A percentile compares a stretch with the other conserved stretches of the same genome.
phyloP scores from a whole-genome alignment of 2,329 filamentous ascomycete species.

The Fusarium longipes region DNA sequence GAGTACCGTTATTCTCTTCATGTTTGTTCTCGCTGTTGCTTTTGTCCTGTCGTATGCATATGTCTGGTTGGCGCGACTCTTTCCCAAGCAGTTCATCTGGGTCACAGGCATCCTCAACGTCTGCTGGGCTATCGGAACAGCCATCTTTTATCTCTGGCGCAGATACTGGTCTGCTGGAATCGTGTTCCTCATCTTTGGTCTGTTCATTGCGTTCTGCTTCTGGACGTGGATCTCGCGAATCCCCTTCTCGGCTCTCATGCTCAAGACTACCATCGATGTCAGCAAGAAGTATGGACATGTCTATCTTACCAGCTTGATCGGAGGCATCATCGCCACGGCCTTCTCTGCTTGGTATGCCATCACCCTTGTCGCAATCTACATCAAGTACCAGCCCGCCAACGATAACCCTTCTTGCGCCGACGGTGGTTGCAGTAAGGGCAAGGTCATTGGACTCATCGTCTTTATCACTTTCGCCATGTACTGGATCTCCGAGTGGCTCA shows the following conservation, averaged over 20 bases:
- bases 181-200: slow-evolving; percentile 80
- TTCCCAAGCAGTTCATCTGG: slow-evolving; percentile 94
- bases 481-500: slow-evolving; percentile 94
- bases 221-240: slow-evolving; percentile 90
- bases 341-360: slow-evolving; percentile 88
- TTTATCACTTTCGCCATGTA: slow-evolving; percentile 93
- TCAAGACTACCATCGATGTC: slow-evolving; percentile 86
- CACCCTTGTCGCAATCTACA: slow-evolving; percentile 87
- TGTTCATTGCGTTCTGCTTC: slow-evolving; percentile 85
- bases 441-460: slow-evolving; percentile 84
- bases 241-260: slow-evolving; percentile 90
- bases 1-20: slow-evolving; percentile 88
- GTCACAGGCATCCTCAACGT: slow-evolving; percentile 91
- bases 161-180: slow-evolving; percentile 87
- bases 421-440: slow-evolving; percentile 76
- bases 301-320: slow-evolving; percentile 85
- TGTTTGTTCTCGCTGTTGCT: slow-evolving; percentile 79
- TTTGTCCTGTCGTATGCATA: slow-evolving; percentile 81
- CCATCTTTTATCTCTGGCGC: slow-evolving; percentile 83
- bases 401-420: slow-evolving; percentile 65
- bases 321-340: slow-evolving; percentile 79
- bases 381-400: slow-evolving; percentile 77
- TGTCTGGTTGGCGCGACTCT: slow-evolving; percentile 77
- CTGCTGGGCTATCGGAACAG: slow-evolving; percentile 83
- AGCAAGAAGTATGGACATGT: slow-evolving; percentile 87